These are phyloP conservation scores for Dryas integrifolia DNA, from an alignment of 331 rosid genomes.

Conservation along the genomic window DNA sequence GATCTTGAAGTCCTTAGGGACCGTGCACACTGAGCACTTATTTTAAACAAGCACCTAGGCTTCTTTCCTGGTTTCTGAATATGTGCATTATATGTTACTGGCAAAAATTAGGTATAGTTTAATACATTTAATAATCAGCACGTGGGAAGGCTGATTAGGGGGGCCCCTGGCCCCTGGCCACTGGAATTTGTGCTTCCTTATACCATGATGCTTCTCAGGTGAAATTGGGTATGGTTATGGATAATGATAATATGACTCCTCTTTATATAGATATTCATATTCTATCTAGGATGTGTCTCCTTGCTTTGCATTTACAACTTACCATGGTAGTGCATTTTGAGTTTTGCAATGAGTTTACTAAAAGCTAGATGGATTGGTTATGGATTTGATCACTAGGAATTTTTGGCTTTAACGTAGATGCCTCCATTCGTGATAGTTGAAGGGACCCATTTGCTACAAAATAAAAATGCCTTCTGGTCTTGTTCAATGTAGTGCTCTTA, in stretches of 20 bases:
- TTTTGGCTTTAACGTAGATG: neutral
- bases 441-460: neutral
- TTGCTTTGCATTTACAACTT: constrained; percentile 2
- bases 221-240: constrained; percentile 30
- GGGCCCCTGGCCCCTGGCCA: constrained; percentile 17
- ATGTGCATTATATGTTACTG: constrained; percentile 26
- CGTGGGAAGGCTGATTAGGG: constrained; percentile 64
- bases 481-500: neutral
- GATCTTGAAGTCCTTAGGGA: constrained; percentile 71
- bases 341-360: neutral
- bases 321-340: neutral
- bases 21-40: constrained; percentile 53
- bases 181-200: constrained; percentile 48
- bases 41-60: constrained; percentile 28
- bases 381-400: neutral
- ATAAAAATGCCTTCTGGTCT: neutral
- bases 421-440: neutral
- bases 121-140: constrained; percentile 41
- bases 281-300: constrained; percentile 13
- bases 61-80: constrained; percentile 14
- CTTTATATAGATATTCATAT: constrained; percentile 14
- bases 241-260: constrained; percentile 27
- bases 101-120: constrained; percentile 23
- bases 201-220: constrained; percentile 65
- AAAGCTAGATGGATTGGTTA: neutral